These are phyloP conservation scores for Saturnispora halmiae DNA, from an alignment of 805 yeast genomes.

Conservation along the genomic window DNA sequence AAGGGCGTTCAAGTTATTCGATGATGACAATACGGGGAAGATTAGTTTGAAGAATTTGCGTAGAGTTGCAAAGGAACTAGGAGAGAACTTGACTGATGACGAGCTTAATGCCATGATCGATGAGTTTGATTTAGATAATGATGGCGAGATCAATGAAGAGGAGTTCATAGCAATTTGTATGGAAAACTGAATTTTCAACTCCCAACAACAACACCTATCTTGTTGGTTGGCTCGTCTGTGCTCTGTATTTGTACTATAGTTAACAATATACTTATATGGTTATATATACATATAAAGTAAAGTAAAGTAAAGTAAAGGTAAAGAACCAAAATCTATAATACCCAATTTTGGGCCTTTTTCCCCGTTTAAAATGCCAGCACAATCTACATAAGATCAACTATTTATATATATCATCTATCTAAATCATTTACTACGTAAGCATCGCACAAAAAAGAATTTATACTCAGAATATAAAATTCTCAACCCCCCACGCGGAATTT, in stretches of 20 bases:
- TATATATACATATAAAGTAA: too few relatives aligned
- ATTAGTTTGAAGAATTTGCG: slow-evolving; percentile 74
- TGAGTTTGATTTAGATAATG: slow-evolving; percentile 92
- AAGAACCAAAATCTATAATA: too few relatives aligned
- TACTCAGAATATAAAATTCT: too few relatives aligned
- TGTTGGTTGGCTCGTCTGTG: neutral
- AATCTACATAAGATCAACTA: too few relatives aligned
- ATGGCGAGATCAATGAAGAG: slow-evolving; percentile 87
- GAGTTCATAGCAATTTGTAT: slow-evolving; percentile 86
- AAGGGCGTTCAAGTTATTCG: slow-evolving; percentile 83
- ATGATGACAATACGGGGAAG: slow-evolving; percentile 80
- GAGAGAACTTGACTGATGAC: slow-evolving; percentile 86
- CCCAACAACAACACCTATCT: neutral
- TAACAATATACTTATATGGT: too few relatives aligned
- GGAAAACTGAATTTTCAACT: slow-evolving; percentile 37
- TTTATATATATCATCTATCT: too few relatives aligned
- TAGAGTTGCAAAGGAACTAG: slow-evolving; percentile 85
- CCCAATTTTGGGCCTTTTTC: too few relatives aligned
- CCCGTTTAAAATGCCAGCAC: too few relatives aligned
- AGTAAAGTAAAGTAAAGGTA: too few relatives aligned
- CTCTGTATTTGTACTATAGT: neutral
- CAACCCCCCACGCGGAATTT: slow-evolving; percentile 7
- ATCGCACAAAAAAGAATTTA: too few relatives aligned
- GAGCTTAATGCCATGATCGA: slow-evolving; percentile 95
- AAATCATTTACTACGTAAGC: too few relatives aligned